A percentile compares a stretch with the other conserved stretches of the same genome.
phyloP scores from a whole-genome alignment of 768 basidiomycete species.

The Exsudoporus frostii region DNA sequence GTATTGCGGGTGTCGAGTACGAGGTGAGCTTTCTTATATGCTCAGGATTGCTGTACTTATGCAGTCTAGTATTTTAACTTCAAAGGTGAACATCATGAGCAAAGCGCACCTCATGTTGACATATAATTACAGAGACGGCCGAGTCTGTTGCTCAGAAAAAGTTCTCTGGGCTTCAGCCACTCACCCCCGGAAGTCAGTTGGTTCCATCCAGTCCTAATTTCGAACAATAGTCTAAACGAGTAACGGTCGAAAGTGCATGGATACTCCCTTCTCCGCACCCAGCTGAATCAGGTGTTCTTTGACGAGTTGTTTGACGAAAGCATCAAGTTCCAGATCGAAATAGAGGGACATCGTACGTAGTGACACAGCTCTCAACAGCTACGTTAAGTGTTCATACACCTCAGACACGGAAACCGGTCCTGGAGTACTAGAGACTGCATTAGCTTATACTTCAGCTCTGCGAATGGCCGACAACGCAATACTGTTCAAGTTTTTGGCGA shows the following conservation, averaged over 20 bases:
- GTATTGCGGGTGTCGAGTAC: conserved; percentile 88
- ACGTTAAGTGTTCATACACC: conserved; percentile 1
- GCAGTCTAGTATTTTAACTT: conserved; percentile 77
- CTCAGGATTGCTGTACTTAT: conserved; percentile 2
- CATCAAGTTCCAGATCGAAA: conserved; percentile 64
- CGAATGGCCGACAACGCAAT: conserved; percentile 90
- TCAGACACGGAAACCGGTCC: conserved; percentile 92
- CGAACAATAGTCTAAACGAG: neutral
- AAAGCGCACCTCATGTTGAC: neutral
- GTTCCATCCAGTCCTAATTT: neutral
- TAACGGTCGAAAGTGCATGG: conserved; percentile 74
- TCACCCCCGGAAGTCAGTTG: conserved; percentile 89
- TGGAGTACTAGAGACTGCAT: conserved; percentile 82
- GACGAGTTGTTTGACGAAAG: conserved; percentile 80
- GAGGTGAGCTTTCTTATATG: conserved; percentile 53
- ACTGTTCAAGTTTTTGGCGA: conserved; percentile 89
- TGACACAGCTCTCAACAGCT: neutral
- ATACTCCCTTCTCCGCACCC: conserved; percentile 88
- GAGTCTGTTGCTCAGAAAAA: conserved; percentile 72
- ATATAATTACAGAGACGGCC: conserved; percentile 65
- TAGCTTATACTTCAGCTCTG: conserved; percentile 75
- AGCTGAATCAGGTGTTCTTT: conserved; percentile 88
- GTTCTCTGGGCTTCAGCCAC: conserved; percentile 66
- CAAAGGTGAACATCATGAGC: conserved; percentile 52
- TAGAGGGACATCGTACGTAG: conserved; percentile 82